Conservation (phyloP, 805 yeast species). For the Wickerhamomyces ciferrii region DNA sequence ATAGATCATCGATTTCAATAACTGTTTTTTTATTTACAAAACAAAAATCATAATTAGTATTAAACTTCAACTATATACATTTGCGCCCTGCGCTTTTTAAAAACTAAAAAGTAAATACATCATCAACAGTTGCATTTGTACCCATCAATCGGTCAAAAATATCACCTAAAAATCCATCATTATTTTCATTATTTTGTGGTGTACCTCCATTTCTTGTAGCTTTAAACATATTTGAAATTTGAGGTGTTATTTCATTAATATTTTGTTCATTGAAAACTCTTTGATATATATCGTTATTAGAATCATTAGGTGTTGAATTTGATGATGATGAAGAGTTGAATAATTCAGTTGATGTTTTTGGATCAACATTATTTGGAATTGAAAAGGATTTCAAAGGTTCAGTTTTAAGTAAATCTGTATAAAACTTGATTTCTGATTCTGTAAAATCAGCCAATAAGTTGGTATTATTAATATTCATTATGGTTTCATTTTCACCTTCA, state of each 20-base stretch:
- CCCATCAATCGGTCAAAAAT: conserved; percentile 1
- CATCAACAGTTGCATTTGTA: neutral
- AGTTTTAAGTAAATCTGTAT: conserved; percentile 1
- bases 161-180: conserved; percentile 6
- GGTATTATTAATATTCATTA: conserved; percentile 11
- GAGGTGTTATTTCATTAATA: neutral
- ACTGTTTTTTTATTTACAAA: no score
- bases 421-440: neutral
- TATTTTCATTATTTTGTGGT: neutral
- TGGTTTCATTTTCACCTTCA: conserved; percentile 1
- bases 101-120: neutral
- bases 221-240: neutral
- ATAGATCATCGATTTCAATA: no score
- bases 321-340: neutral
- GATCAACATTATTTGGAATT: neutral
- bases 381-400: conserved; percentile 4
- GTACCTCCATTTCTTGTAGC: conserved; percentile 1
- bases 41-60: neutral
- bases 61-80: no score
- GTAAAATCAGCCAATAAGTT: conserved; percentile 3
- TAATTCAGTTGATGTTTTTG: conserved; percentile 1
- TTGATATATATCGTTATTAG: neutral
- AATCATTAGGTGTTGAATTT: neutral
- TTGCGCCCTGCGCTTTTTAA: no score
- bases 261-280: neutral